These are phyloP conservation scores for Senecio squalidus DNA, from an alignment of 140 eudicot genomes.

Conservation along the genomic window DNA sequence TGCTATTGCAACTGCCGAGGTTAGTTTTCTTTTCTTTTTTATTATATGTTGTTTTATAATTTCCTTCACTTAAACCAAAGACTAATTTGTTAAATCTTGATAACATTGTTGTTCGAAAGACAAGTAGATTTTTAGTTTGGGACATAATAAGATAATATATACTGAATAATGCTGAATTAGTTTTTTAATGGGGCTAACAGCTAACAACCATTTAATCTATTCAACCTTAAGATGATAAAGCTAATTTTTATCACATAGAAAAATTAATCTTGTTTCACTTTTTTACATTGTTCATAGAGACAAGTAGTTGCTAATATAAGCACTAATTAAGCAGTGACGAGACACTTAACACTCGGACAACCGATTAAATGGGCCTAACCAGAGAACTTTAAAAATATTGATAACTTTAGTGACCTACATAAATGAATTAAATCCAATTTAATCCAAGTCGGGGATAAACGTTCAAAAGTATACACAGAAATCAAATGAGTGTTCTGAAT, in stretches of 20 bases:
- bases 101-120: neutral
- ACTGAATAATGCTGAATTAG: neutral
- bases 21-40: slow-evolving; percentile 35
- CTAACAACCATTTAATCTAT: neutral
- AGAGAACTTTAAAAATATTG: neutral
- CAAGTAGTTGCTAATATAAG: neutral
- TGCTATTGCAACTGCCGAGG: slow-evolving; percentile 95
- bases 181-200: neutral
- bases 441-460: neutral
- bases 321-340: neutral
- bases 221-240: neutral
- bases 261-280: neutral
- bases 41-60: too few relatives aligned
- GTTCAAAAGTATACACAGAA: neutral
- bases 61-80: too few relatives aligned
- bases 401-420: neutral
- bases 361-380: neutral
- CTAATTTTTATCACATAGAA: neutral
- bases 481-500: neutral
- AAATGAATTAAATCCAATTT: neutral
- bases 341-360: neutral
- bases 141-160: neutral
- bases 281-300: neutral
- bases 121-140: neutral
- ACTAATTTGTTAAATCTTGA: too few relatives aligned